Evolutionary conservation across 208 protist species (phyloP).

Genomic region (Herpetomonas samuelpessoai): DNA sequence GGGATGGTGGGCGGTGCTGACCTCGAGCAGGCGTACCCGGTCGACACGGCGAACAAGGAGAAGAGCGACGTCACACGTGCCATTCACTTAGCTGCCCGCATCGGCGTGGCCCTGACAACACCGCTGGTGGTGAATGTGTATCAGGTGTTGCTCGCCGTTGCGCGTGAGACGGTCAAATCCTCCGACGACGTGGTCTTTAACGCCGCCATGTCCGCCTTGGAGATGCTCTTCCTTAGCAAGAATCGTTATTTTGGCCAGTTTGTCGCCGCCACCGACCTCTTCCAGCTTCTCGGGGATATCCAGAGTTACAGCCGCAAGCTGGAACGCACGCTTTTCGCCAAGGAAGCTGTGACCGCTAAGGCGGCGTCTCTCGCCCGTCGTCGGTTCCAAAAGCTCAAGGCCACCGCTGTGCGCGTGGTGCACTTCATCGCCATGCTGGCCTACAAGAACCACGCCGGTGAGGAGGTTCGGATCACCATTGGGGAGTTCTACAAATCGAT

Average conservation of each 20-base stretch:
- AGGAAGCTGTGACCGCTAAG: slow-evolving; percentile 39
- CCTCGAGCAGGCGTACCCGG: slow-evolving; percentile 76
- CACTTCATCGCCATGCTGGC: slow-evolving; percentile 83
- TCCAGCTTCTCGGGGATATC: slow-evolving; percentile 84
- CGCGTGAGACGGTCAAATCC: slow-evolving; percentile 77
- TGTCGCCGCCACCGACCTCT: slow-evolving; percentile 53
- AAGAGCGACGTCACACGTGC: slow-evolving; percentile 79
- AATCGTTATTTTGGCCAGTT: slow-evolving; percentile 87
- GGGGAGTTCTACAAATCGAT: slow-evolving; percentile 88
- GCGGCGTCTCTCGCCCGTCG: slow-evolving; percentile 45
- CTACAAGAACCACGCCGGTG: slow-evolving; percentile 84
- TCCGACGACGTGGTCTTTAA: slow-evolving; percentile 80
- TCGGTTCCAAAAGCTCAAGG: slow-evolving; percentile 66
- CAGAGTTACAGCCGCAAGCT: slow-evolving; percentile 87
- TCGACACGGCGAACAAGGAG: slow-evolving; percentile 67
- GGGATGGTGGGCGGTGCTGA: slow-evolving; percentile 84
- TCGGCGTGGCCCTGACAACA: slow-evolving; percentile 62
- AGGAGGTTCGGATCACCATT: slow-evolving; percentile 79
- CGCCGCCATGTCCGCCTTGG: slow-evolving; percentile 49
- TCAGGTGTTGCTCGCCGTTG: slow-evolving; percentile 84
- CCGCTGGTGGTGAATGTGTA: slow-evolving; percentile 75
- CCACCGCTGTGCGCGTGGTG: slow-evolving; percentile 62
- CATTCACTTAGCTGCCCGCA: slow-evolving; percentile 61
- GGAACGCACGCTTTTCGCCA: slow-evolving; percentile 36
- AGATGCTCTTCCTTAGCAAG: slow-evolving; percentile 74